A percentile compares a stretch with the other conserved stretches of the same genome.
Evolutionary conservation across 2,329 filamentous ascomycete genomes (phyloP).

Genomic region (Apiospora malaysiana): DNA sequence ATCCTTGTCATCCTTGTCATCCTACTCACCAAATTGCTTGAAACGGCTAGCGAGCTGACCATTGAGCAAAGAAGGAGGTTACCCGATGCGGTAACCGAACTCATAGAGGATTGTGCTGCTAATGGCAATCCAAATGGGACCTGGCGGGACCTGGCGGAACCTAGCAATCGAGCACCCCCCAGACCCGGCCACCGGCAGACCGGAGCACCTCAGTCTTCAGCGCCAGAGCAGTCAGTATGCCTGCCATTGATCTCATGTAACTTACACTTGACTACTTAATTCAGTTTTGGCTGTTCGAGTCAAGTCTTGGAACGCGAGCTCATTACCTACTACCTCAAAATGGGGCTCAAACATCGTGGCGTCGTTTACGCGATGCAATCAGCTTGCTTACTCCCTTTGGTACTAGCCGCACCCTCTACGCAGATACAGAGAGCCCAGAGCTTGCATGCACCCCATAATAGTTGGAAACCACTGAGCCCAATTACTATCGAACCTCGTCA

Average conservation of each 20-base stretch:
- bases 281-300: not conserved
- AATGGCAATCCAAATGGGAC: not conserved
- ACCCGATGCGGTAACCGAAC: not conserved
- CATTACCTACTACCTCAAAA: not conserved
- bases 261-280: not conserved
- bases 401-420: not conserved
- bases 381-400: not conserved
- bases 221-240: not conserved
- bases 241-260: not conserved
- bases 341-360: not conserved
- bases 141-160: not conserved
- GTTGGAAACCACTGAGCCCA: not conserved
- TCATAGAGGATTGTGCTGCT: not conserved
- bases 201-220: too few species aligned
- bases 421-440: too few species aligned
- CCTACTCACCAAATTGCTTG: not conserved
- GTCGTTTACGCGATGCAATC: not conserved
- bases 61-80: not conserved
- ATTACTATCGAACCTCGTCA: constrained; percentile 14
- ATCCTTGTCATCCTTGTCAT: not conserved
- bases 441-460: too few species aligned
- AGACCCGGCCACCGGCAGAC: too few species aligned
- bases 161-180: not conserved
- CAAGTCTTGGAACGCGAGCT: not conserved
- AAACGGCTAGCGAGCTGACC: not conserved